Percentiles rank a stretch among this genome's conserved stretches.
Conservation (phyloP, 2,329 filamentous ascomycete species). For the Dissoconium aciculare region DNA sequence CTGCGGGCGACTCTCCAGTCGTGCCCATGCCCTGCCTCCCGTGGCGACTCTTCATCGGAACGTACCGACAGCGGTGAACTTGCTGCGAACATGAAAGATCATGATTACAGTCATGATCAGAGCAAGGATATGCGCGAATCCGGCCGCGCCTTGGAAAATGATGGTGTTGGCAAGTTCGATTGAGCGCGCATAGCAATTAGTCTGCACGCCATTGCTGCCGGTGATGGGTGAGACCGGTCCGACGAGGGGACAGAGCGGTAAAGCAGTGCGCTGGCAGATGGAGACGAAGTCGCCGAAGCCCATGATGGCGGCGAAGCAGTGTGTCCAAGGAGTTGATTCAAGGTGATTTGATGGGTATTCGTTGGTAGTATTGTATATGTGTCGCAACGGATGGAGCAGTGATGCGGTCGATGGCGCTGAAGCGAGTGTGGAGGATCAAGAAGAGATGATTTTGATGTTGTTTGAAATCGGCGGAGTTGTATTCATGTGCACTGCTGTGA, state of each 20-base stretch:
- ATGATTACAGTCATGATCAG: constrained; percentile 90
- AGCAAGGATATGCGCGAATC: constrained; percentile 81
- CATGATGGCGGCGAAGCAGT: constrained; percentile 42
- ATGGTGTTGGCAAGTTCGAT: constrained; percentile 96
- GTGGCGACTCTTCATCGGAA: constrained; percentile 9
- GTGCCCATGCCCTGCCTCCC: background rate
- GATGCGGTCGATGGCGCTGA: no score
- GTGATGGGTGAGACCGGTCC: constrained; percentile 57
- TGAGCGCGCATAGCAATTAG: constrained; percentile 83
- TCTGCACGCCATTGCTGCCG: constrained; percentile 55
- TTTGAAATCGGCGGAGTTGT: no score
- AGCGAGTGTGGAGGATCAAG: no score
- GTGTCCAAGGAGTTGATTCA: no score
- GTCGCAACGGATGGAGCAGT: no score
- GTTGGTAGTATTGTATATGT: no score
- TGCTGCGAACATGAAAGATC: constrained; percentile 91
- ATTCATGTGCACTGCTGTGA: no score
- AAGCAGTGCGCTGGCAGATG: constrained; percentile 70
- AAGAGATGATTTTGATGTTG: no score
- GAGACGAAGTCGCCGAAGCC: constrained; percentile 81
- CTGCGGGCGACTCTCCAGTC: background rate
- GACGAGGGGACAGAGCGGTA: constrained; percentile 77
- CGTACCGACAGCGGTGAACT: constrained; percentile 94
- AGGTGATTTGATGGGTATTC: no score
- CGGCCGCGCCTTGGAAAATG: constrained; percentile 87